phyloP scores from a whole-genome alignment of 768 basidiomycete species.

The Dioszegia aurantiaca region DNA sequence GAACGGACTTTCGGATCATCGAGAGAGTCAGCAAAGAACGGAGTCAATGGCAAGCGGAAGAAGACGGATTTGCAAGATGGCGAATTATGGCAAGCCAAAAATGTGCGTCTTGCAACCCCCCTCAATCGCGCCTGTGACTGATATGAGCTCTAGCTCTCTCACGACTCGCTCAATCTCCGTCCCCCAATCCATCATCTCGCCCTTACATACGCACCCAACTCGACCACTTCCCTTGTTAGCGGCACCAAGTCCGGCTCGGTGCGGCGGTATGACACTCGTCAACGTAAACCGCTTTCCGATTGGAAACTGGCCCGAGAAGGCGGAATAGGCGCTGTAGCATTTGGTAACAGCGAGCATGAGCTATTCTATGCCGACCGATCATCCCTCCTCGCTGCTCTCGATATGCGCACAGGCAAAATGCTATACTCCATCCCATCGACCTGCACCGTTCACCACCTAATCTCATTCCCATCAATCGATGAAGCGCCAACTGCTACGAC shows the following conservation, averaged over 20 bases:
- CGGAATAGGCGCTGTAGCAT: conserved; percentile 36
- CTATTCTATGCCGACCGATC: conserved; percentile 50
- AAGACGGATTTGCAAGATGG: conserved; percentile 40
- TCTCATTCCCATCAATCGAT: conserved; percentile 30
- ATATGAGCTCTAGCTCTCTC: conserved; percentile 31
- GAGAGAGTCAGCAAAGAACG: conserved; percentile 17
- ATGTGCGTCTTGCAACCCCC: conserved; percentile 31
- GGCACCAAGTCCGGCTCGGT: conserved; percentile 49
- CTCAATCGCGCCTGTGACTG: neutral
- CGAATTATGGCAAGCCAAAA: conserved; percentile 51
- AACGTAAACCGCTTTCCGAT: conserved; percentile 43
- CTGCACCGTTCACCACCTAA: conserved; percentile 38
- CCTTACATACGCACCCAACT: conserved; percentile 29
- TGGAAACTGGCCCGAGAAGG: conserved; percentile 51
- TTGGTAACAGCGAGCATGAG: conserved; percentile 45
- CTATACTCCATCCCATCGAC: conserved; percentile 45
- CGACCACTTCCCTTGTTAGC: conserved; percentile 33
- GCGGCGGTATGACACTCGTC: conserved; percentile 48
- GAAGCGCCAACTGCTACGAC: conserved; percentile 12
- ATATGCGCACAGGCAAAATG: conserved; percentile 45
- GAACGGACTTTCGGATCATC: conserved; percentile 38
- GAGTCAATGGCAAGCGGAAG: conserved; percentile 37
- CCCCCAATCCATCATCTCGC: conserved; percentile 49
- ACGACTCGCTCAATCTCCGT: conserved; percentile 40
- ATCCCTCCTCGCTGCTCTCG: conserved; percentile 36